Evolutionary conservation across 805 yeast genomes (phyloP), one percentile per base, ranked within the genome.

Genomic region (Debaryomyces tyrocola): DNA sequence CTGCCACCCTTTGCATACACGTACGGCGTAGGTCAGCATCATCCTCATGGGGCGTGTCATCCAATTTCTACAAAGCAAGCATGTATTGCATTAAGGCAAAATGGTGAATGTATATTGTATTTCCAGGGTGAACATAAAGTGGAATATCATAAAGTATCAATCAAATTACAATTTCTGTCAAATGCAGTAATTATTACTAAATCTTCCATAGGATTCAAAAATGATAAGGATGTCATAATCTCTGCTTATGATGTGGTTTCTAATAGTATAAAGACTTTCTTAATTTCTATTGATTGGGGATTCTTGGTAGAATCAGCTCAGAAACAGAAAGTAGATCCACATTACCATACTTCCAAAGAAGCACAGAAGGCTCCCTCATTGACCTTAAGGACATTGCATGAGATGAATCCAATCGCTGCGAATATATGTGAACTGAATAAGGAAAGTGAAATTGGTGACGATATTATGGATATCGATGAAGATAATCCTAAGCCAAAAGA

Each of bases 21-120:
- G 7, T 89, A 86, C 59, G 77, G 78, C 2, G 82, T 84, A 0
- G 75, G 73, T 40, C 89, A 82, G 57, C 77, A 77, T 49, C 78
- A 75, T 55, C 74, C 88, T 0, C 68, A 70, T 45, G 87, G 89
- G 5, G 77, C 83, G 0, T 67, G 80, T 53, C 94, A 87, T 62
- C 94, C 96, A 3, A 65, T 82, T 20, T 62, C 77, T 12, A 74
- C 84, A 3, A 85, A 84, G 52, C 85, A 85, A 47, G 94, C 91
- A 2, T 82, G 90, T 55, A 64, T 87, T 20, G 82, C 82, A 1
- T 67, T 87, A 34, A 73, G 92, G 37, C 72, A 76, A 45, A 79
- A 82, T 52, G 96, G 94, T 1, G 70, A 73, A 45, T 63, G 84
- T 35, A 68, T 75, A 20, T 62, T 85, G 24, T 82, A 83, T 70